Percentiles rank a stretch among this genome's conserved stretches.
phyloP scores from a whole-genome alignment of 1,284 basidiomycete genomes.

The Sutorius eximius region DNA sequence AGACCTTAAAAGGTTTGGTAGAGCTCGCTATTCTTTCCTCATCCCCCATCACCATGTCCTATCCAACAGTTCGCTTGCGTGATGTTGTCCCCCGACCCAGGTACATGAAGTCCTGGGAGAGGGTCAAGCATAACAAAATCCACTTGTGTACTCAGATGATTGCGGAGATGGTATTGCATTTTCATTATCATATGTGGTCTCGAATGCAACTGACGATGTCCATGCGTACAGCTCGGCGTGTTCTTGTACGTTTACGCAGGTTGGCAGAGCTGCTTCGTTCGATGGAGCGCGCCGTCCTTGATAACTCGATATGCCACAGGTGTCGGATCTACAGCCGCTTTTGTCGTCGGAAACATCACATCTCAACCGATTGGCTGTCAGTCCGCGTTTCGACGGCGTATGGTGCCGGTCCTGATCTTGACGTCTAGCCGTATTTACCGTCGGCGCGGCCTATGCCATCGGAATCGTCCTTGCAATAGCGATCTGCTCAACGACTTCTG shows the following conservation, averaged over 20 bases:
- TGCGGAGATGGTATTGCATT: slow-evolving; percentile 54
- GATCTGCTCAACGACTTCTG: slow-evolving; percentile 54
- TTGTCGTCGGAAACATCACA: slow-evolving; percentile 51
- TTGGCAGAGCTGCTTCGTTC: slow-evolving; percentile 21
- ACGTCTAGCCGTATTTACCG: slow-evolving; percentile 52
- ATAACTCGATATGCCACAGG: slow-evolving; percentile 37
- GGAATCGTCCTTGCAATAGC: slow-evolving; percentile 63
- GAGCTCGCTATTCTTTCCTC: neutral
- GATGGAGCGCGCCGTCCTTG: neutral
- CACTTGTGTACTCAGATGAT: slow-evolving; percentile 59
- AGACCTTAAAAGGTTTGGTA: slow-evolving; percentile 15
- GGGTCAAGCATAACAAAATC: slow-evolving; percentile 45
- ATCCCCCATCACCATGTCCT: slow-evolving; percentile 17
- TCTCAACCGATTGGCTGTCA: slow-evolving; percentile 51
- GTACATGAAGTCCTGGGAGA: slow-evolving; percentile 53
- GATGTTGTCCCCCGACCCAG: slow-evolving; percentile 43
- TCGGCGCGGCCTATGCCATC: slow-evolving; percentile 63
- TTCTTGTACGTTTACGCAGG: slow-evolving; percentile 58
- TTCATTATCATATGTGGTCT: neutral
- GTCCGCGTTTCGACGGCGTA: slow-evolving; percentile 18
- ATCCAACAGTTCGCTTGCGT: slow-evolving; percentile 37
- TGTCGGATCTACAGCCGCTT: slow-evolving; percentile 57
- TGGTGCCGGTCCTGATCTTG: slow-evolving; percentile 2
- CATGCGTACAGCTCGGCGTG: slow-evolving; percentile 40
- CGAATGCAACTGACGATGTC: slow-evolving; percentile 26